Evolutionary conservation across 306 rosid genomes (phyloP).

Genomic region (Quercus robur): DNA sequence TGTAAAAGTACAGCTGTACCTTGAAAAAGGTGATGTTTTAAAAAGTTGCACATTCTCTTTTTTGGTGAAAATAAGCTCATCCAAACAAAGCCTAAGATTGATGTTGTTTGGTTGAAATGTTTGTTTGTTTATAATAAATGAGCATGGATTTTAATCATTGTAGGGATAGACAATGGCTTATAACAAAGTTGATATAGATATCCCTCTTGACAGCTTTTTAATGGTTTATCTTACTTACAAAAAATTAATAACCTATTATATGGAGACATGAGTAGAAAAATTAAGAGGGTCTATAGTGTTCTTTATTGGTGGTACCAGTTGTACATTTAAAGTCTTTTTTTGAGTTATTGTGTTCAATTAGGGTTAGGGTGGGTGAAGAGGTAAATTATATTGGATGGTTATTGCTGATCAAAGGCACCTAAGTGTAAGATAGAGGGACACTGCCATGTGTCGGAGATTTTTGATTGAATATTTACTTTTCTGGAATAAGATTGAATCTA

Average conservation of each 20-base stretch:
- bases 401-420: not conserved
- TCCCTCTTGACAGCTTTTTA: not conserved
- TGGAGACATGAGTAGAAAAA: not conserved
- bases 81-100: not conserved
- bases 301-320: not conserved
- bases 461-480: not conserved
- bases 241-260: not conserved
- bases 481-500: not conserved
- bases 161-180: not conserved
- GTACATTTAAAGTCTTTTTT: not conserved
- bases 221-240: not conserved
- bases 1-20: too few species aligned
- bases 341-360: not conserved
- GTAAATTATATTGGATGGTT: not conserved
- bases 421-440: not conserved
- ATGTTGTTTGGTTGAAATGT: not conserved
- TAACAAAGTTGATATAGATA: not conserved
- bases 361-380: not conserved
- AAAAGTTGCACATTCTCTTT: too few species aligned
- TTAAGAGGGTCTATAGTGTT: not conserved
- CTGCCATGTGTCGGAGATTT: not conserved
- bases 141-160: not conserved
- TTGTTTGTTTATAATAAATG: not conserved
- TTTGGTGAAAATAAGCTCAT: too few species aligned
- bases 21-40: too few species aligned